A percentile compares a stretch with the other conserved stretches of the same genome.
These are phyloP conservation scores for Hypoxylon crocopeplum DNA, from an alignment of 495 filamentous ascomycete species.

Conservation along the genomic window DNA sequence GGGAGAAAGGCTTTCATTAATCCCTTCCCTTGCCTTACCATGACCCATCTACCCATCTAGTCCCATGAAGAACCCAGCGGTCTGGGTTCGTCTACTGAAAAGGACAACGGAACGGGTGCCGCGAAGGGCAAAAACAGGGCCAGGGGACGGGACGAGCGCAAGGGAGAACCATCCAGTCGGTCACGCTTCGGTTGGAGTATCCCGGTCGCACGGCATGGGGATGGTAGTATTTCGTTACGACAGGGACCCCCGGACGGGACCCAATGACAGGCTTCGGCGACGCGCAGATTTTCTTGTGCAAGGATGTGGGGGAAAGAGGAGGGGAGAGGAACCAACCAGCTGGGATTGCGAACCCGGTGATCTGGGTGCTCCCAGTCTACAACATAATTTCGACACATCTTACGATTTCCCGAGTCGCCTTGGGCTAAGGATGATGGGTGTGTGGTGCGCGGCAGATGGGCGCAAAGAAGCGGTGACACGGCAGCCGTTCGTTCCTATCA, in stretches of 20 bases:
- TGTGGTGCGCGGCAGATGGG: not conserved
- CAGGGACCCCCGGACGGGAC: not conserved
- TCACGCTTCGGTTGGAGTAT: not conserved
- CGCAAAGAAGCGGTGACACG: conserved; percentile 37
- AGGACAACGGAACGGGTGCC: not conserved
- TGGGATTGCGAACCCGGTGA: conserved; percentile 20
- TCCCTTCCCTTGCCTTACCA: conserved; percentile 2
- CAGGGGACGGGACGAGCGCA: conserved; percentile 16
- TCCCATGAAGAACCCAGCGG: conserved; percentile 10
- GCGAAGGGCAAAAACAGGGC: not conserved
- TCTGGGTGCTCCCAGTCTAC: no score
- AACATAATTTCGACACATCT: conserved; percentile 3
- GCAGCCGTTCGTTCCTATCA: not conserved
- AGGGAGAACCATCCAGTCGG: conserved; percentile 19
- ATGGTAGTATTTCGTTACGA: no score
- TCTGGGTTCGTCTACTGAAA: conserved; percentile 1
- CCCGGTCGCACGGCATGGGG: conserved; percentile 18
- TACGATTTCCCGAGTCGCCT: conserved; percentile 2
- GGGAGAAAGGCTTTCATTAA: no score
- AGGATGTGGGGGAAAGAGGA: conserved; percentile 14
- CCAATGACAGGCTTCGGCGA: conserved; percentile 9
- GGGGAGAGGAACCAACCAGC: conserved; percentile 19
- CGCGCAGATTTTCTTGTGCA: not conserved
- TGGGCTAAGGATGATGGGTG: not conserved
- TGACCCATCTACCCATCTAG: not conserved